Base-by-base conservation (phyloP, 805 yeast genomes). In the Lachancea waltii region DNA sequence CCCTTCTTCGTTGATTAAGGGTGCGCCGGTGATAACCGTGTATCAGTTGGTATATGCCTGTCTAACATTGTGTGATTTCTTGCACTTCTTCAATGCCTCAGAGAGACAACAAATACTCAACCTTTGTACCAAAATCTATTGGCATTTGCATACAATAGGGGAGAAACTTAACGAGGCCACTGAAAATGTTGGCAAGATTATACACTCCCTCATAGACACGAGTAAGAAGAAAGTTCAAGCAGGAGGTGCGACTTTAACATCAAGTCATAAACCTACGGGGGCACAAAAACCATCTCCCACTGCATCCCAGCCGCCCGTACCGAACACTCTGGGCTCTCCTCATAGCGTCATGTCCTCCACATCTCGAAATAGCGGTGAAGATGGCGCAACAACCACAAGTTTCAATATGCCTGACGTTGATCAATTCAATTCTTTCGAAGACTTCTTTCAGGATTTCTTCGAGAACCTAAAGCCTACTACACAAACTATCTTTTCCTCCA, bases 101-200 rank as follows among this genome's bases (percentile, higher is more conserved):
- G 68, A 69, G 40, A 65, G 64, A 38, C 65, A 64, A 16, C 62
- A 57, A 41, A 52, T 73, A 2, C 47, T 76, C 30, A 71, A 62
- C 43, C 50, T 73, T 8, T 73, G 77, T 30, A 68, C 79, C 0
- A 64, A 65, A 38, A 68, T 73, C 7, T 77, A 75, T 44, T 77
- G 81, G 81, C 77, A 73, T 45, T 54, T 77, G 43, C 74, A 71
- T 42, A 68, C 73, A 20, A 69, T 73, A 43, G 81, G 81, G 2
- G 78, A 73, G 41, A 67, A 68, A 40, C 65, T 67, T 48, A 75
- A 73, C 45, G 81, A 75, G 50, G 78, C 77, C 3, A 75, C 80
- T 0, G 78, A 72, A 40, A 73, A 77, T 4, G 76, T 77, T 26
- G 79, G 80, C 2, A 67, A 67, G 36, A 71, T 77, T 33, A 69